Percentiles rank a stretch among this genome's conserved stretches.
Conservation (phyloP, 208 protist species). For the Crithidia expoeki region DNA sequence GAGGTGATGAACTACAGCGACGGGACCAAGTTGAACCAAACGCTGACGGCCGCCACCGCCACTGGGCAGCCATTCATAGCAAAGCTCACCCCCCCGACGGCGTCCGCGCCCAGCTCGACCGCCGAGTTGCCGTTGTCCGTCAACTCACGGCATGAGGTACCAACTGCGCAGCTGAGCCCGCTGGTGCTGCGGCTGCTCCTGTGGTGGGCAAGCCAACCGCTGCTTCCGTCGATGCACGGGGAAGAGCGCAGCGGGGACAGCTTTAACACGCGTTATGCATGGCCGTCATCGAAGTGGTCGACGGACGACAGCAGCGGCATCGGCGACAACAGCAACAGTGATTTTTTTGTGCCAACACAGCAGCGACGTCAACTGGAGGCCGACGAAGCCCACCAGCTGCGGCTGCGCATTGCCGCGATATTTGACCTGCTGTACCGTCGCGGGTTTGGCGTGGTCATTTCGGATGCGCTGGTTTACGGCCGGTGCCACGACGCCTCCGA, state of each 20-base stretch:
- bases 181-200: slow-evolving; percentile 33
- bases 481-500: slow-evolving; percentile 29
- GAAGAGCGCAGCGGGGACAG: no score
- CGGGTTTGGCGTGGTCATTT: slow-evolving; percentile 19
- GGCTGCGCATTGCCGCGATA: slow-evolving; percentile 29
- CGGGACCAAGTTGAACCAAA: background rate
- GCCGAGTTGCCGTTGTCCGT: background rate
- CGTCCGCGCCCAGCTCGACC: slow-evolving; percentile 3
- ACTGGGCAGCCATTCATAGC: background rate
- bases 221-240: slow-evolving; percentile 13
- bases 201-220: slow-evolving; percentile 28
- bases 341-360: slow-evolving; percentile 3
- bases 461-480: slow-evolving; percentile 34
- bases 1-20: background rate
- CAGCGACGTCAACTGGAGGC: slow-evolving; percentile 5
- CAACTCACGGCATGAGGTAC: background rate
- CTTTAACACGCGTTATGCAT: background rate
- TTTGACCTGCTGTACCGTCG: slow-evolving; percentile 24
- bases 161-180: slow-evolving; percentile 25
- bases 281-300: background rate
- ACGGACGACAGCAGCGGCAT: slow-evolving; percentile 9
- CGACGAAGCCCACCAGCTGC: slow-evolving; percentile 17
- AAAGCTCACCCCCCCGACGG: background rate
- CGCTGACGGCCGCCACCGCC: slow-evolving; percentile 9
- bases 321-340: background rate